Conservation (phyloP, 2,329 filamentous ascomycete genomes). For the Cercospora berteroae region DNA sequence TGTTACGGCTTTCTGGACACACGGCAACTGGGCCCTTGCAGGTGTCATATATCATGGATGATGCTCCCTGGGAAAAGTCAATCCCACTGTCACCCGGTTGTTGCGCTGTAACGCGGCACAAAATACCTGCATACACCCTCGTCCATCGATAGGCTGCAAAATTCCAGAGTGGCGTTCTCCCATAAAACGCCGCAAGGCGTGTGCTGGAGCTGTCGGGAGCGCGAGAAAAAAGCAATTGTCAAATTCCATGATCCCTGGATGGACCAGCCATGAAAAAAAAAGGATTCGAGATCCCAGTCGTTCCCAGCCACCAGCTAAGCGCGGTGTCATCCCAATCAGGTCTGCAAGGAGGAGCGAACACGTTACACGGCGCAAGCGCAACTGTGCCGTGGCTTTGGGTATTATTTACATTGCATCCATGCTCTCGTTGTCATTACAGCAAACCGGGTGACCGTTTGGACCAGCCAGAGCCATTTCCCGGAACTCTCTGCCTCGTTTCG, state of each 20-base stretch:
- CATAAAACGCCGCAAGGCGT: background rate
- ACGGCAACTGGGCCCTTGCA: background rate
- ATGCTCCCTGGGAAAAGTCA: conserved; percentile 9
- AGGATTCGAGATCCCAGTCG: background rate
- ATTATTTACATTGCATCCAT: conserved; percentile 23
- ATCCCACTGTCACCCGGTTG: conserved; percentile 7
- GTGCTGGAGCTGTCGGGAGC: background rate
- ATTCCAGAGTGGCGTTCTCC: background rate
- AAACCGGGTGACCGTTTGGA: conserved; percentile 11
- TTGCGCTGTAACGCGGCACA: conserved; percentile 7
- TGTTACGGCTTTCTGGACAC: background rate
- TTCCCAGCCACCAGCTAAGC: background rate
- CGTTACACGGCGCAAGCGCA: conserved; percentile 16
- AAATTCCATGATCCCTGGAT: background rate
- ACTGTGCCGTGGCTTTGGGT: background rate
- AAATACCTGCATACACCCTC: conserved; percentile 10
- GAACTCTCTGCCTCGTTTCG: background rate
- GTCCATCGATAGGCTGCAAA: background rate
- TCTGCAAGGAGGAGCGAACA: conserved; percentile 14
- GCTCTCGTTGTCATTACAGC: conserved; percentile 12
- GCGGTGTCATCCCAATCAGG: conserved; percentile 1
- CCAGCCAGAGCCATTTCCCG: conserved; percentile 12
- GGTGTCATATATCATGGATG: background rate
- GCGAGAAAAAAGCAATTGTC: background rate
- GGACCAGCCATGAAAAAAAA: background rate